phyloP scores from a whole-genome alignment of 1,139 yeast species.

The Taiozyma sp. region DNA sequence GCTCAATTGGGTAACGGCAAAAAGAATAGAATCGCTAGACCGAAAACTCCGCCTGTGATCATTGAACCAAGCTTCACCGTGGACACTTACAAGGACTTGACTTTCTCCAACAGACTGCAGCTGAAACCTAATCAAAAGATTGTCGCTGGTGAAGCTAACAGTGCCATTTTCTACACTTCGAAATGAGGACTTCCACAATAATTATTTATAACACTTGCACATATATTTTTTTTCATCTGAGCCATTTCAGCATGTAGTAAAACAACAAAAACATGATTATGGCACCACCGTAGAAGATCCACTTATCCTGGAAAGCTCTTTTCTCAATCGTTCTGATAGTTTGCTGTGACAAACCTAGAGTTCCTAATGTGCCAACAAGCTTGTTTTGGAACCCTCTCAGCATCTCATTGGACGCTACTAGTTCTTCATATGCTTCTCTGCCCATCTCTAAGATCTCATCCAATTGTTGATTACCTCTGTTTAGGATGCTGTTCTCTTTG shows the following conservation, averaged over 20 bases:
- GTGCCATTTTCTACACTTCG: slow-evolving; percentile 56
- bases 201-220: not conserved
- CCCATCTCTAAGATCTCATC: slow-evolving; percentile 93
- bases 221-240: slow-evolving; percentile 32
- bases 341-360: slow-evolving; percentile 82
- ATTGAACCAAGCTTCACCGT: slow-evolving; percentile 43
- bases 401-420: slow-evolving; percentile 78
- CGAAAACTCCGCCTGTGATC: slow-evolving; percentile 49
- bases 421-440: slow-evolving; percentile 76
- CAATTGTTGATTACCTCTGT: slow-evolving; percentile 72
- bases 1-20: slow-evolving; percentile 90
- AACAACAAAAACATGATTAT: slow-evolving; percentile 59
- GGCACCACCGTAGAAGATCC: slow-evolving; percentile 80
- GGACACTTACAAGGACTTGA: slow-evolving; percentile 31
- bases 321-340: slow-evolving; percentile 80
- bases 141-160: slow-evolving; percentile 56
- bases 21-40: slow-evolving; percentile 52
- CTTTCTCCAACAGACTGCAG: slow-evolving; percentile 39
- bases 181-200: not conserved
- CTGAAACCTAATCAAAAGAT: slow-evolving; percentile 51
- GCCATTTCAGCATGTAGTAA: slow-evolving; percentile 63
- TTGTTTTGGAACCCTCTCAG: slow-evolving; percentile 59
- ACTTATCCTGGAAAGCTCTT: slow-evolving; percentile 85
- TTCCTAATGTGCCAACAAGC: slow-evolving; percentile 65
- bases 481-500: slow-evolving; percentile 62